A percentile compares a stretch with the other conserved stretches of the same genome.
Evolutionary conservation across 345 rosid species (phyloP).

Genomic region (Boechera stricta): DNA sequence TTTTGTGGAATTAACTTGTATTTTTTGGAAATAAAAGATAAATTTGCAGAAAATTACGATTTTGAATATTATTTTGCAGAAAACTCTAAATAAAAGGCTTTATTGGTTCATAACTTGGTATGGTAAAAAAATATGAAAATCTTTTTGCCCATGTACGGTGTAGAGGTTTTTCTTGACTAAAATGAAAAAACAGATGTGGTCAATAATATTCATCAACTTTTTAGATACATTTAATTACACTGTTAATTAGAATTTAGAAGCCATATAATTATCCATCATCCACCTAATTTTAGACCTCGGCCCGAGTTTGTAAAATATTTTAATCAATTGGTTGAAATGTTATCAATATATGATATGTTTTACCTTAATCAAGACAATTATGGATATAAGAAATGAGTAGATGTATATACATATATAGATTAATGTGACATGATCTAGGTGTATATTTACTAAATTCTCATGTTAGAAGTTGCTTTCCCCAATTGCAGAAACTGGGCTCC

Average conservation of each 20-base stretch:
- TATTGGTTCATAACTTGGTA: background rate
- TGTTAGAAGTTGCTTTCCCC: conserved; percentile 36
- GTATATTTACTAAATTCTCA: conserved; percentile 28
- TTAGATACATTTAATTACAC: conserved; percentile 15
- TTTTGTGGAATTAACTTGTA: too few relatives aligned
- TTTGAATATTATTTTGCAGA: too few relatives aligned
- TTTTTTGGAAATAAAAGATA: too few relatives aligned
- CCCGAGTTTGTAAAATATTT: background rate
- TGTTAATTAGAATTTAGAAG: background rate
- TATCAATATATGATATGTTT: conserved; percentile 1
- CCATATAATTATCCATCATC: background rate
- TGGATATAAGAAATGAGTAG: conserved; percentile 16
- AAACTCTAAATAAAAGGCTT: too few relatives aligned
- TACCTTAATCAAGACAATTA: conserved; percentile 28
- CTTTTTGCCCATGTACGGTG: conserved; percentile 2
- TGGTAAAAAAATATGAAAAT: conserved; percentile 8
- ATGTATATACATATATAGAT: background rate
- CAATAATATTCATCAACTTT: conserved; percentile 17
- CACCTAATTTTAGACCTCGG: background rate
- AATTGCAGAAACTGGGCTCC: conserved; percentile 38
- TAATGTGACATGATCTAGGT: conserved; percentile 27
- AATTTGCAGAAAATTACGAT: too few relatives aligned
- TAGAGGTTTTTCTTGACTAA: conserved; percentile 5
- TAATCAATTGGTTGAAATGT: conserved; percentile 8
- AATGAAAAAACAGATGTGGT: conserved; percentile 10